Base-by-base conservation (phyloP, 2,329 filamentous ascomycete species). In the Ascochyta clinopodiicola region DNA sequence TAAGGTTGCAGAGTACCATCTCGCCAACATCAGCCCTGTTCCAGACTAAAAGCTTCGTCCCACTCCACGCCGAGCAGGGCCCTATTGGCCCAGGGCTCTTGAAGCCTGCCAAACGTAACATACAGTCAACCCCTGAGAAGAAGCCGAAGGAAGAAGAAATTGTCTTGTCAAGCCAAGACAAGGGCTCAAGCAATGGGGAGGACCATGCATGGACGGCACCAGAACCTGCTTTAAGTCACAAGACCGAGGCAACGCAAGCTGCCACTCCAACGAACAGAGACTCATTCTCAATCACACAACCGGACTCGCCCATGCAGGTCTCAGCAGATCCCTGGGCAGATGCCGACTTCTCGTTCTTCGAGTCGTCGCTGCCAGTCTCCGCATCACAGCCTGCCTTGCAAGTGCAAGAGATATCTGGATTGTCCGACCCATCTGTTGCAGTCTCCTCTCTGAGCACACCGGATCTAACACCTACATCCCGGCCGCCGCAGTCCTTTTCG, bases 1-100 rank as follows among this genome's bases (percentile, higher is more conserved):
- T 73, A 25, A 69, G 71, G n/a, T 55, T 75, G 15, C 59, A 62
- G 45, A 67, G 65, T 19, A 66, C 63, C 5, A 68, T 75, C 8
- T 75, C 72, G 22, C 73, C 73, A 27, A 73, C 73, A 15, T 70
- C 73, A 13, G 66, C 72, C 1, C 35, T 65, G n/a, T 74, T 73
- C 56, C 65, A 66, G 7, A 47, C 57, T 3, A 70, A 70, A 24
- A 62, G 50, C 32, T 74, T 70, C 19, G 56, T 74, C 13, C 71
- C 72, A 2, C 43, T 62, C 12, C 40, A 56, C 42, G 58, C 51
- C 17, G 67, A 69, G 49, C 59, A 65, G 32, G 68, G 67, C 10
- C 69, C 68, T 1, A 71, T 75, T 49, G 72, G 71, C 3, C 70
- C 70, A 13, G 59, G 63, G 0, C 39, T 72, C 0, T 34, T 75